These are phyloP conservation scores for Lathyrus tuberosus DNA, from an alignment of 306 rosid species.

Conservation along the genomic window DNA sequence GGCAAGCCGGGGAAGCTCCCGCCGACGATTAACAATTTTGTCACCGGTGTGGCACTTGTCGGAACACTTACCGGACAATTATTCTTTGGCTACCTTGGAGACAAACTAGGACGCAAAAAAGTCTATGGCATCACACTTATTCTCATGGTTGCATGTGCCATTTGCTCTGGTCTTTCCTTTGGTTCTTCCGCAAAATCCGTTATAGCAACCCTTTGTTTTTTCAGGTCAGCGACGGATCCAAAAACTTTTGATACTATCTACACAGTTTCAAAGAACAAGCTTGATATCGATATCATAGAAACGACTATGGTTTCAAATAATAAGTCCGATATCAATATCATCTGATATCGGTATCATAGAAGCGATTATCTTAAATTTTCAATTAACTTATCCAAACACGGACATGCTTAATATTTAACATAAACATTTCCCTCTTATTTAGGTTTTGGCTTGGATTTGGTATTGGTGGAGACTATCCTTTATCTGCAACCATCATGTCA, in stretches of 20 bases:
- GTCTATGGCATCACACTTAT: constrained; percentile 70
- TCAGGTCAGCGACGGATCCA: constrained; percentile 34
- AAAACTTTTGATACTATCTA: neutral
- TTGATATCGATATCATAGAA: no score
- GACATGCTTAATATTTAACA: no score
- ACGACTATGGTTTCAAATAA: no score
- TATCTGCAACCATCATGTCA: constrained; percentile 84
- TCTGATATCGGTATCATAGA: no score
- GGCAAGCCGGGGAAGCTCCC: constrained; percentile 59
- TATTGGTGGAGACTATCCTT: constrained; percentile 82
- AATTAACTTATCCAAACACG: no score
- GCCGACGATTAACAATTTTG: neutral
- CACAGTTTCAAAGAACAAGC: no score
- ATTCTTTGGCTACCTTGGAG: constrained; percentile 67
- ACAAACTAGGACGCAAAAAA: constrained; percentile 71
- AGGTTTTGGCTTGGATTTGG: constrained; percentile 81
- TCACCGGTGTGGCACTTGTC: constrained; percentile 57
- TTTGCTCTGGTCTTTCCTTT: constrained; percentile 62
- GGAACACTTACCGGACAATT: constrained; percentile 72
- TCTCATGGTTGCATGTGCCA: constrained; percentile 64
- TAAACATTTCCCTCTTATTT: neutral
- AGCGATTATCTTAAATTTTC: no score
- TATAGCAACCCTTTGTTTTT: constrained; percentile 65
- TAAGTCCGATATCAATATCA: no score
- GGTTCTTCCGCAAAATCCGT: constrained; percentile 53